Conservation (phyloP, 352 stramenopile species). For the Globisporangium splendens region DNA sequence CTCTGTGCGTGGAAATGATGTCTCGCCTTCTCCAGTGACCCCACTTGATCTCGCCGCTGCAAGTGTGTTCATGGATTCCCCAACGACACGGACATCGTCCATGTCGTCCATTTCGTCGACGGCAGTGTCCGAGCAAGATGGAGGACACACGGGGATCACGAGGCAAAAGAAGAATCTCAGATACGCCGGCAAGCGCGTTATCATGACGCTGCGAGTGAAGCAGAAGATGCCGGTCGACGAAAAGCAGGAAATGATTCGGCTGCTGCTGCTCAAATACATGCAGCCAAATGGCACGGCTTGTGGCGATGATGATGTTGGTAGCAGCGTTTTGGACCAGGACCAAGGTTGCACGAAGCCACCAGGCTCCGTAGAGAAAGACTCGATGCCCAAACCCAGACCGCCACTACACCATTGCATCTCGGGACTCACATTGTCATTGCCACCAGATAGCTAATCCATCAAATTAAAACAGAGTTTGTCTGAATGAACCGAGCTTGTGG, state of each 20-base stretch:
- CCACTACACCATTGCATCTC: conserved; percentile 15
- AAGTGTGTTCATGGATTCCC: too few species aligned
- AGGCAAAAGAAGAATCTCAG: conserved; percentile 30
- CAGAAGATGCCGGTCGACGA: conserved; percentile 35
- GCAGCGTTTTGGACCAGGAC: too few species aligned
- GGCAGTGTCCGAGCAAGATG: too few species aligned
- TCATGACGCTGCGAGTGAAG: conserved; percentile 64
- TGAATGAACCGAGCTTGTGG: too few species aligned
- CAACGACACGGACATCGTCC: background rate
- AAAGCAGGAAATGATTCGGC: conserved; percentile 56
- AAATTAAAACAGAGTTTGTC: background rate
- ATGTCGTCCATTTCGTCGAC: too few species aligned
- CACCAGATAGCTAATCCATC: conserved; percentile 3
- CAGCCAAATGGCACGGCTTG: conserved; percentile 1
- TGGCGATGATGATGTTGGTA: too few species aligned
- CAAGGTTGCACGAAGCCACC: too few species aligned
- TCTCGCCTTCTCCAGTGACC: too few species aligned
- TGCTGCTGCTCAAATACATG: conserved; percentile 40
- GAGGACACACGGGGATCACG: too few species aligned
- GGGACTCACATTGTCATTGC: conserved; percentile 14
- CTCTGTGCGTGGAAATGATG: background rate
- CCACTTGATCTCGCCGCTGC: too few species aligned
- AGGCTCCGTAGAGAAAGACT: too few species aligned
- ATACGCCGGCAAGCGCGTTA: conserved; percentile 62
- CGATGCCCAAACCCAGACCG: background rate